phyloP scores from a whole-genome alignment of 176 grass and related monocot species.

The Ensete glaucum region DNA sequence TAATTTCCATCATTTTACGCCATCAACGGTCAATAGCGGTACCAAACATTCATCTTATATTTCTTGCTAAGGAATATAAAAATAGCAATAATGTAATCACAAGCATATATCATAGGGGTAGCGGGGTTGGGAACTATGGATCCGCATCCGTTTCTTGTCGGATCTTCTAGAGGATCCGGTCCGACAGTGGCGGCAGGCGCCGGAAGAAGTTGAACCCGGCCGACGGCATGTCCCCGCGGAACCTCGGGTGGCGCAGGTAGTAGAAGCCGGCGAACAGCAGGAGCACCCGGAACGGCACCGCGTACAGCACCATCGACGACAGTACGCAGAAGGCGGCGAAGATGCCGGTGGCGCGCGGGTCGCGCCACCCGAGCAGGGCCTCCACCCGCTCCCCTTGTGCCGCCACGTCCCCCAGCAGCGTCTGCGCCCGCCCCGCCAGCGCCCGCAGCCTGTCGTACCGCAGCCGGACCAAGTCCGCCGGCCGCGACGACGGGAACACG shows the following conservation, averaged over 20 bases:
- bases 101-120: too few species aligned
- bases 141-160: neutral
- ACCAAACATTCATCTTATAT: neutral
- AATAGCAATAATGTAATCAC: neutral
- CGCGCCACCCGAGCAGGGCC: constrained; percentile 81
- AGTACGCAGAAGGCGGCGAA: constrained; percentile 54
- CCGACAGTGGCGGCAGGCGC: constrained; percentile 68
- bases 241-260: constrained; percentile 80
- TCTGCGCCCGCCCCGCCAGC: constrained; percentile 74
- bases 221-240: constrained; percentile 91
- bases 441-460: constrained; percentile 81
- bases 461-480: constrained; percentile 53
- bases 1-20: too few species aligned
- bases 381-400: constrained; percentile 81
- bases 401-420: constrained; percentile 82
- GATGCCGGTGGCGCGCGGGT: constrained; percentile 69
- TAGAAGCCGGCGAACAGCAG: constrained; percentile 66
- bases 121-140: too few species aligned
- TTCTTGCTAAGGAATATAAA: neutral
- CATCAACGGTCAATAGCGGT: too few species aligned
- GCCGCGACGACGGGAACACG: constrained; percentile 55
- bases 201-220: constrained; percentile 91
- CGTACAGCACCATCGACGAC: constrained; percentile 57
- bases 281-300: constrained; percentile 62
- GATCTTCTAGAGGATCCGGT: constrained; percentile 56